These are phyloP conservation scores for Ophiostoma novo-ulmi DNA, from an alignment of 2,329 filamentous ascomycete species.

Conservation along the genomic window DNA sequence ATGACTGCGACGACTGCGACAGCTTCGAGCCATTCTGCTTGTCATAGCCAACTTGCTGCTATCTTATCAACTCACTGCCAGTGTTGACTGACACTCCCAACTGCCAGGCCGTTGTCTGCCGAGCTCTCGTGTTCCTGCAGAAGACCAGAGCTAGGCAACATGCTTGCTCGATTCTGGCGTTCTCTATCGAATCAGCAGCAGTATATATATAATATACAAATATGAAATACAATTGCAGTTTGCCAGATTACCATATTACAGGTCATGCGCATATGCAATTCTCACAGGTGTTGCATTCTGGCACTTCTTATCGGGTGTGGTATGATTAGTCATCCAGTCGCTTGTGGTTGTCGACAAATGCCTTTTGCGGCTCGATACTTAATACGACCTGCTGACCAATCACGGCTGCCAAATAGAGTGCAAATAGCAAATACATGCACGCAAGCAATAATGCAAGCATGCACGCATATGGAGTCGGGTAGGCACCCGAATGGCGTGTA, in stretches of 20 bases:
- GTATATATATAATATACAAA: not conserved
- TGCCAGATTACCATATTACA: not conserved
- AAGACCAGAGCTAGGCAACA: not conserved
- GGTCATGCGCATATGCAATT: not conserved
- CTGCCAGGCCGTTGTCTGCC: not conserved
- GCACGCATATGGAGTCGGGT: not conserved
- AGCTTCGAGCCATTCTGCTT: no score
- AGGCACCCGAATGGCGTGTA: slow-evolving; percentile 11
- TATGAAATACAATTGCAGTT: not conserved
- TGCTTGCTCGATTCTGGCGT: not conserved
- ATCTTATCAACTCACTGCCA: not conserved
- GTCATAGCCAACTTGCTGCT: not conserved
- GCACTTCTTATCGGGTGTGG: not conserved
- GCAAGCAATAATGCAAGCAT: not conserved
- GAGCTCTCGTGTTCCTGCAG: not conserved
- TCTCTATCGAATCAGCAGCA: no score
- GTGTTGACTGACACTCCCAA: not conserved
- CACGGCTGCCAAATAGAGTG: not conserved
- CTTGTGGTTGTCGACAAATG: not conserved
- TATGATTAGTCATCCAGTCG: not conserved
- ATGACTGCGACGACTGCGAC: not conserved
- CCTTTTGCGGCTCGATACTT: not conserved
- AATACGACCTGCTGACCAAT: slow-evolving; percentile 10
- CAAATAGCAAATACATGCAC: not conserved
- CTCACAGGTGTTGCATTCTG: not conserved